Conservation (phyloP, 2,329 filamentous ascomycete genomes). For the Moelleriella libera region DNA sequence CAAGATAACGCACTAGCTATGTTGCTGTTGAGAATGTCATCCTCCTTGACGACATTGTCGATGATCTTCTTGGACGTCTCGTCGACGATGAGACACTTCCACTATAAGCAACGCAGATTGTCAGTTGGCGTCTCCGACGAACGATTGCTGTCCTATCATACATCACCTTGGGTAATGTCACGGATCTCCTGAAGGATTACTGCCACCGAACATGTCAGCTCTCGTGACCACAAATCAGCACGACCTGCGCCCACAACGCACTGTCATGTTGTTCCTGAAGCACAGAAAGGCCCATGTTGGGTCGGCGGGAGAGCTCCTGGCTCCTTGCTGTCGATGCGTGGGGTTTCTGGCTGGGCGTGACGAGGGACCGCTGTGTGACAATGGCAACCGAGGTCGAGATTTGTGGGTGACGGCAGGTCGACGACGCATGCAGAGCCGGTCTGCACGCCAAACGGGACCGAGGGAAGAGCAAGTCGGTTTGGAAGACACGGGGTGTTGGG, state of each 20-base stretch:
- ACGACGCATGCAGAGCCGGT: background rate
- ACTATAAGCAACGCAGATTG: constrained; percentile 35
- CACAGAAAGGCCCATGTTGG: constrained; percentile 69
- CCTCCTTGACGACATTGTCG: constrained; percentile 82
- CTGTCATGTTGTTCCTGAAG: constrained; percentile 63
- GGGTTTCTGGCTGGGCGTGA: background rate
- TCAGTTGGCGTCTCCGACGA: background rate
- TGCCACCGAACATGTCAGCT: constrained; percentile 6
- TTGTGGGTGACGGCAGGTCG: background rate
- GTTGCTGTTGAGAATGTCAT: constrained; percentile 94
- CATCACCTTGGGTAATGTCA: constrained; percentile 67
- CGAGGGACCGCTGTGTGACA: background rate
- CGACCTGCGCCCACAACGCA: constrained; percentile 6
- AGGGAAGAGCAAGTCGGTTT: no score
- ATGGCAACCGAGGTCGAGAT: background rate
- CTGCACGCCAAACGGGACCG: background rate
- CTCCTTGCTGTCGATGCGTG: background rate
- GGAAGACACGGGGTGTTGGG: no score
- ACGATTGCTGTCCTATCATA: constrained; percentile 26
- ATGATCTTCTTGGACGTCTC: constrained; percentile 71
- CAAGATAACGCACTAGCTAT: constrained; percentile 69
- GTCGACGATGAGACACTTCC: constrained; percentile 93
- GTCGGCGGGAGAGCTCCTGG: constrained; percentile 9
- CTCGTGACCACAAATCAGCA: background rate
- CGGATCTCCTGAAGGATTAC: constrained; percentile 41